phyloP scores from a whole-genome alignment of 176 grass and related monocot genomes.

The Oropetium thomaeum region DNA sequence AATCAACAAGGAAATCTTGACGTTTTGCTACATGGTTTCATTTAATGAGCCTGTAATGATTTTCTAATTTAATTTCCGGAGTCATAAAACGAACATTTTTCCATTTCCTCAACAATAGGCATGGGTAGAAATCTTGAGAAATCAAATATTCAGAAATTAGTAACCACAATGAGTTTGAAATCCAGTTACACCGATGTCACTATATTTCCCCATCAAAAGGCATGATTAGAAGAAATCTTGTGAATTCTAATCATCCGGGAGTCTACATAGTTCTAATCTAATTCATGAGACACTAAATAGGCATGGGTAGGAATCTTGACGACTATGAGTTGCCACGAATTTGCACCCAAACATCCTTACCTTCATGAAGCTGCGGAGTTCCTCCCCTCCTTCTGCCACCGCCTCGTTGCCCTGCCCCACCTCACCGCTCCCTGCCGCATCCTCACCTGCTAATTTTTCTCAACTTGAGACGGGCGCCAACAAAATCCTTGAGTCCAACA shows the following conservation, averaged over 20 bases:
- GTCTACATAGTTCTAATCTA: too few species aligned
- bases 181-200: too few species aligned
- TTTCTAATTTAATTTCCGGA: background rate
- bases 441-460: constrained; percentile 23
- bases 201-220: background rate
- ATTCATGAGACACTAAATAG: too few species aligned
- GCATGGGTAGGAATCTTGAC: background rate
- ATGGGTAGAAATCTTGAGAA: background rate
- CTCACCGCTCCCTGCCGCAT: background rate
- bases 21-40: background rate
- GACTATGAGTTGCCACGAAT: background rate
- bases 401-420: background rate
- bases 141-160: background rate
- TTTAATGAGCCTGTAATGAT: background rate
- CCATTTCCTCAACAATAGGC: background rate
- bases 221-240: background rate
- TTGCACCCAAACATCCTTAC: constrained; percentile 7
- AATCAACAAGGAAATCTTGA: background rate
- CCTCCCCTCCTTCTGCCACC: background rate
- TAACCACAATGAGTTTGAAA: background rate
- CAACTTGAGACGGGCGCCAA: constrained; percentile 11
- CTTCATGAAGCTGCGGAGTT: constrained; percentile 33
- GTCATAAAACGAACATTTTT: background rate
- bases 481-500: background rate
- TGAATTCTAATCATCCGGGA: background rate